phyloP scores from a whole-genome alignment of 1,284 basidiomycete species.

The Cystobasidiaceae sp. region DNA sequence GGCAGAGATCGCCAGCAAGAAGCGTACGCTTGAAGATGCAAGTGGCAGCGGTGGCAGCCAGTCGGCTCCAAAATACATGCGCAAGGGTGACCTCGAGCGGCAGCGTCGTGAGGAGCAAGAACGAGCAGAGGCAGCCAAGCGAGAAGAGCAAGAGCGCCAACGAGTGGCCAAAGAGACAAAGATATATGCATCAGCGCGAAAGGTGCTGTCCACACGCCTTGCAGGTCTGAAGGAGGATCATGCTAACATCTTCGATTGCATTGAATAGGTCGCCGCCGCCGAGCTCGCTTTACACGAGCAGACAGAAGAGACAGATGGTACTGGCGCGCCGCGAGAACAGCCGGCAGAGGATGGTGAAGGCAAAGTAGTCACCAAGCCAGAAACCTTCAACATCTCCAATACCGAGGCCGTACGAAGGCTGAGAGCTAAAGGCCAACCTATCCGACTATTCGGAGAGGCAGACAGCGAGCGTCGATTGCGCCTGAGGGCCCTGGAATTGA shows the following conservation, averaged over 20 bases:
- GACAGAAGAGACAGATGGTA: no score
- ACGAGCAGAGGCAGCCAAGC: no score
- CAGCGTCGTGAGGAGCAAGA: slow-evolving; percentile 63
- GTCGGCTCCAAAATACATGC: slow-evolving; percentile 62
- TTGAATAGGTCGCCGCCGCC: no score
- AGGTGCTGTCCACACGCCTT: neutral
- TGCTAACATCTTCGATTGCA: no score
- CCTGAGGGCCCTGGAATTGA: slow-evolving; percentile 84
- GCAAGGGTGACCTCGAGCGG: slow-evolving; percentile 62
- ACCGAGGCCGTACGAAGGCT: slow-evolving; percentile 86
- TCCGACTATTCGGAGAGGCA: slow-evolving; percentile 88
- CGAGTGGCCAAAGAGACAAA: slow-evolving; percentile 45
- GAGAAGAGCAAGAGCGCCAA: slow-evolving; percentile 50
- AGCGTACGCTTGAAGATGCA: slow-evolving; percentile 52
- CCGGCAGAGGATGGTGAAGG: neutral
- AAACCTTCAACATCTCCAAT: slow-evolving; percentile 82
- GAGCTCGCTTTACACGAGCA: no score
- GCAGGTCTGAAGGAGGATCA: neutral
- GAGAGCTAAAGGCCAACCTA: slow-evolving; percentile 85
- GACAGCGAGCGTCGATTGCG: slow-evolving; percentile 88
- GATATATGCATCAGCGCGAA: slow-evolving; percentile 38
- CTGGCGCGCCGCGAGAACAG: no score
- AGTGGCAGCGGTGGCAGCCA: neutral
- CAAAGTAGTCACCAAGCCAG: slow-evolving; percentile 41
- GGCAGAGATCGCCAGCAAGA: slow-evolving; percentile 86